Base-by-base conservation (phyloP, 2,329 filamentous ascomycete genomes). In the Corinectria fuckeliana region DNA sequence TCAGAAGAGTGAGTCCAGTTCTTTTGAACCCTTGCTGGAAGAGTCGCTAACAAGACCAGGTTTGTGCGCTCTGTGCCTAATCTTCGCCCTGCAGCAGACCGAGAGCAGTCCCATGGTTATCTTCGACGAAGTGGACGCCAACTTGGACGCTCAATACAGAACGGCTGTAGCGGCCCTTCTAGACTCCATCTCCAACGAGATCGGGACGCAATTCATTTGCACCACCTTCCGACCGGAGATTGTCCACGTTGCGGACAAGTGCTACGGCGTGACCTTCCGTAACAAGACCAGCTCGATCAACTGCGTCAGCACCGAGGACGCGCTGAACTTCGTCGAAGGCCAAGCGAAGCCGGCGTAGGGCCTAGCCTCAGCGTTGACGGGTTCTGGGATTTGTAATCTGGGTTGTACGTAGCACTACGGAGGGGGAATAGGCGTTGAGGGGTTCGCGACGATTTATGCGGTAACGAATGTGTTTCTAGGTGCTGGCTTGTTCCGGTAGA, bases 81-180 rank as follows among this genome's bases (percentile, higher is more conserved):
- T 99, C 68, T 99, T 99, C 74, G 95, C 95, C n/a, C 96, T 99
- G 68, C 95, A 99, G 77, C 92, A 93, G 68, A 97, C 94, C 60
- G 95, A 99, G 75, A 95, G 94, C 9, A 96, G 94, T 42, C 95
- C 95, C 1, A 98, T 99, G 83, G 97, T 99, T 75, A 93, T 99
- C 71, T 99, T 99, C 70, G 95, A 99, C 76, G 95, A 99, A 78
- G 97, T 99, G 64, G 95, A 99, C 73, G 95, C 95, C 76, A 99
- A 99, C 74, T 85, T 99, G 21, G 95, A 99, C 75, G 93, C 95
- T 1, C 95, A 99, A 77, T 99, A 99, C 80, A 91, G 95, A 61
- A 97, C 95, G 1, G 94, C 95, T 1, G 95, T 99, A 10, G 95
- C 95, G 3, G 86, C 91, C 56, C 91, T 98, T 80, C 84, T 99